Conservation (phyloP, 495 filamentous ascomycete species). For the Tuber microsphaerosporum region DNA sequence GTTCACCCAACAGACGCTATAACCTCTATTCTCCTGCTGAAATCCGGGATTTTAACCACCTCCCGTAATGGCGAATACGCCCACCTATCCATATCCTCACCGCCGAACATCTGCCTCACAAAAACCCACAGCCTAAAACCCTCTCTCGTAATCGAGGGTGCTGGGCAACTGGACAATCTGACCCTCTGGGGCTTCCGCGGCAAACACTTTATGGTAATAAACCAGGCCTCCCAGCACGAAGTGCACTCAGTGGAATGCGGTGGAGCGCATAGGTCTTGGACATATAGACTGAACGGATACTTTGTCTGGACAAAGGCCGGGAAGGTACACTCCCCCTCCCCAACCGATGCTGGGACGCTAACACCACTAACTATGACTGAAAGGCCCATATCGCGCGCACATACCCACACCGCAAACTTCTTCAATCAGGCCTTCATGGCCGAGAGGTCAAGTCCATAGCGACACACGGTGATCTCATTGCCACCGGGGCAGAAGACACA, state of each 20-base stretch:
- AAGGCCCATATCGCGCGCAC: conserved; percentile 21
- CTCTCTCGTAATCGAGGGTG: conserved; percentile 21
- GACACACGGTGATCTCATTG: conserved; percentile 53
- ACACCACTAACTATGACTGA: background rate
- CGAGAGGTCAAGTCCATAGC: conserved; percentile 77
- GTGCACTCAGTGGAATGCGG: conserved; percentile 68
- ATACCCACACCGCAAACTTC: conserved; percentile 44
- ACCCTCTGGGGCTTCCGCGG: conserved; percentile 74
- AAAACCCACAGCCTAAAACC: conserved; percentile 5
- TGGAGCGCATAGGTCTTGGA: conserved; percentile 69
- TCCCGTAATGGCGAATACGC: conserved; percentile 59
- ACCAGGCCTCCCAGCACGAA: conserved; percentile 60
- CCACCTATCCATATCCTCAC: conserved; percentile 9
- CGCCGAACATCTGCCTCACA: conserved; percentile 8
- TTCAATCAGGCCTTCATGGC: conserved; percentile 70
- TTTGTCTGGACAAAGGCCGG: conserved; percentile 54
- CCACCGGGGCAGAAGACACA: conserved; percentile 88
- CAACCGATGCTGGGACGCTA: conserved; percentile 36
- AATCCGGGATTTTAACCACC: conserved; percentile 53
- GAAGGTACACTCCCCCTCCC: conserved; percentile 42
- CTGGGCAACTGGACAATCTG: conserved; percentile 46
- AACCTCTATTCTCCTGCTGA: conserved; percentile 51
- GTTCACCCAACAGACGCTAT: conserved; percentile 55
- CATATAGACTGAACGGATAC: conserved; percentile 48
- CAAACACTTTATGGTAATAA: conserved; percentile 70